Base-by-base conservation (phyloP, 768 basidiomycete genomes). In the Suillus subluteus region DNA sequence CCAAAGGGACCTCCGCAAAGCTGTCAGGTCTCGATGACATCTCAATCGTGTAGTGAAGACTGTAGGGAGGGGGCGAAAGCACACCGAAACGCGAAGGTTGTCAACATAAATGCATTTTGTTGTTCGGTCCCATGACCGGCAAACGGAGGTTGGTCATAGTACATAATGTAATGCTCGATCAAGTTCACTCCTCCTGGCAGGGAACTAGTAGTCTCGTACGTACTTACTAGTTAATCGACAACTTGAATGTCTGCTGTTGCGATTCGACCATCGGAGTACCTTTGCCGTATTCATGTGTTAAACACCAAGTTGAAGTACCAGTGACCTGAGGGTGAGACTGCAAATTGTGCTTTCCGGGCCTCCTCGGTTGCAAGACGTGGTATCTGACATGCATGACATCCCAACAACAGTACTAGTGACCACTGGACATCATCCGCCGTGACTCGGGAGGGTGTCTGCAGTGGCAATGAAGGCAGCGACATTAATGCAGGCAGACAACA, bases 21-120 rank as follows among this genome's bases (percentile, higher is more conserved):
- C 35, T 61, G 58, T 30, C 58, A 41, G 40, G 16, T 41, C 58
- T 61, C 58, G 58, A 61, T 61, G 58, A 11, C 58, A 61, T 61
- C 16, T 41, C 26, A 30, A 9, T 43, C 2, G 16, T 43, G 58
- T 26, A 61, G 58, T 61, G 26, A 43, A 61, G 40, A 30, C 58
- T 9, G 23, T 38, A 15, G 15, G 58, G 23, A 11, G 40, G 26
- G 58, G 40, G 18, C 38, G 23, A 18, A 16, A 40, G 23, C 38
- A 37, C 26, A 26, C 8, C n/a, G 38, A 6, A 18, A 61, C 40
- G 41, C 18, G 18, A 43, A 30, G 18, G 9, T 35, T 35, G 21
- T 18, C 32, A n/a, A 13, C 18, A 32, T 56, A 56, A 56, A 56
- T 32, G 55, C 32, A 56, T 35, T 56, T 56, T 35, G 32, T 56